Evolutionary conservation across 805 yeast species (phyloP).

Genomic region (Myxozyma neotropica): DNA sequence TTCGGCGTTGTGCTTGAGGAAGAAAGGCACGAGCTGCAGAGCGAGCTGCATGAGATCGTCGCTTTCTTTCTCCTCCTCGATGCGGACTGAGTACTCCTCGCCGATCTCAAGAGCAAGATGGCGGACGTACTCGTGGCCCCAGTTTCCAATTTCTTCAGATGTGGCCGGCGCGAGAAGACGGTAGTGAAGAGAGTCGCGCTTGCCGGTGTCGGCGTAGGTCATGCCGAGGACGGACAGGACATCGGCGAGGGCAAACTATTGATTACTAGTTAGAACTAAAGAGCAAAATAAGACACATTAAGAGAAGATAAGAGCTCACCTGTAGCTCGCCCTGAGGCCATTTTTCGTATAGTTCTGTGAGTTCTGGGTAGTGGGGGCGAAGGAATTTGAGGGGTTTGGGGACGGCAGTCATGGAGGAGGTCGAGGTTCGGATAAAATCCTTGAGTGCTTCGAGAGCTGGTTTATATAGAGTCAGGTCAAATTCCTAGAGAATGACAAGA

Average conservation of each 20-base stretch:
- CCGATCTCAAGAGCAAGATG: slow-evolving; percentile 96
- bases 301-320: slow-evolving; percentile 20
- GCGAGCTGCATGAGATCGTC: slow-evolving; percentile 63
- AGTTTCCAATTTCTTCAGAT: slow-evolving; percentile 64
- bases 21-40: slow-evolving; percentile 79
- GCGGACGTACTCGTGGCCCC: slow-evolving; percentile 99
- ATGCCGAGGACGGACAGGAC: slow-evolving; percentile 89
- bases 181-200: slow-evolving; percentile 76
- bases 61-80: slow-evolving; percentile 35
- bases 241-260: slow-evolving; percentile 65
- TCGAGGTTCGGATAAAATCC: slow-evolving; percentile 80
- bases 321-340: slow-evolving; percentile 58
- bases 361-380: slow-evolving; percentile 78
- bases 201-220: slow-evolving; percentile 85
- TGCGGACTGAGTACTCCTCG: slow-evolving; percentile 58
- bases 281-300: neutral
- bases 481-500: slow-evolving; percentile 37
- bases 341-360: slow-evolving; percentile 63
- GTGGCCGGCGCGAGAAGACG: slow-evolving; percentile 58
- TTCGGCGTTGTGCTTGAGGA: slow-evolving; percentile 93
- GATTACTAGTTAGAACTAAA: neutral
- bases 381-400: slow-evolving; percentile 97
- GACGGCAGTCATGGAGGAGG: slow-evolving; percentile 98
- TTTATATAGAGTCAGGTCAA: slow-evolving; percentile 51
- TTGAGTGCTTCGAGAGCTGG: slow-evolving; percentile 72